A percentile compares a stretch with the other conserved stretches of the same genome.
Conservation (phyloP, 352 stramenopile genomes). For the Thraustochytrium striatum region DNA sequence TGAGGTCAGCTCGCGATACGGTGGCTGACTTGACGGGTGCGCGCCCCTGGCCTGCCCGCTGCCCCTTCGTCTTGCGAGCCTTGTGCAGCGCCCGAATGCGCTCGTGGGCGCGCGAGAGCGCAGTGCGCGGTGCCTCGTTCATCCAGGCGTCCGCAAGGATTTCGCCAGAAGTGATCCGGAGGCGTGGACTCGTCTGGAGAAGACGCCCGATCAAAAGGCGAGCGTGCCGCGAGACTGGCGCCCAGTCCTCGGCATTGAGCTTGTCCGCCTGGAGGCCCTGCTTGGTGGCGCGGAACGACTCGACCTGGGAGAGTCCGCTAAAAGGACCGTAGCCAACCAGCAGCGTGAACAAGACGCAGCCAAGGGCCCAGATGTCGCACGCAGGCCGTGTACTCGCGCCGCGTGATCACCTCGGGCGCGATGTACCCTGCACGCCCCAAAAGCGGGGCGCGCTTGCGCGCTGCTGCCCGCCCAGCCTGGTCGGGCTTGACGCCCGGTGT, state of each 20-base stretch:
- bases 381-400: conserved; percentile 48
- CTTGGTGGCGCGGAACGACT: conserved; percentile 60
- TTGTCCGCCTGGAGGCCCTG: conserved; percentile 27
- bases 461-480: neutral
- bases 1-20: too few relatives aligned
- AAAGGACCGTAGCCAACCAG: conserved; percentile 56
- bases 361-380: conserved; percentile 57
- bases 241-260: conserved; percentile 5
- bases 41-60: too few relatives aligned
- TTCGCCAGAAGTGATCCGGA: conserved; percentile 16
- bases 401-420: conserved; percentile 55
- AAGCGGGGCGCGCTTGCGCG: conserved; percentile 21
- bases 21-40: too few relatives aligned
- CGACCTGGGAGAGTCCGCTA: conserved; percentile 51
- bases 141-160: conserved; percentile 23
- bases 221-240: neutral
- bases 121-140: neutral
- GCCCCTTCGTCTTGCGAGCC: too few relatives aligned
- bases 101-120: neutral
- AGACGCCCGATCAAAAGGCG: neutral
- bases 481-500: neutral
- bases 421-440: conserved; percentile 55
- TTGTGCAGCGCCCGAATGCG: neutral
- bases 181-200: neutral
- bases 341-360: conserved; percentile 57